Conservation (phyloP, 192 early-diverging fungal genomes). For the Gonapodya prolifera region DNA sequence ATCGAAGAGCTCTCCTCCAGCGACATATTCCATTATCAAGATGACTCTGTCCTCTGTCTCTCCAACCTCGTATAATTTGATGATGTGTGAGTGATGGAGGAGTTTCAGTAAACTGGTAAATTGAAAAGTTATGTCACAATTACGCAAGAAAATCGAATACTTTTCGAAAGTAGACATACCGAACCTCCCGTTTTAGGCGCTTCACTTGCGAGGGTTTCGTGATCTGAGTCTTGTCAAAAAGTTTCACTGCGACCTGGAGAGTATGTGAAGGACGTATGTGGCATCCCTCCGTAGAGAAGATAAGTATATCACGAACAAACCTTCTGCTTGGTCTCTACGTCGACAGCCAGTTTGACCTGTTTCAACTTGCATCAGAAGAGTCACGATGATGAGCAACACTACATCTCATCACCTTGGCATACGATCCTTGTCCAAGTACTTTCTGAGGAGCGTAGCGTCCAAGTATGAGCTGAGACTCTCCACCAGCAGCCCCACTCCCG, state of each 20-base stretch:
- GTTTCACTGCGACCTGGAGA: neutral
- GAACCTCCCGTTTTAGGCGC: neutral
- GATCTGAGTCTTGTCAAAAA: neutral
- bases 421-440: neutral
- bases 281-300: too few relatives aligned
- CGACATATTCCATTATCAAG: constrained; percentile 11
- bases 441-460: neutral
- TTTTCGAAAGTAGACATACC: neutral
- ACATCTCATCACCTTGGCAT: neutral
- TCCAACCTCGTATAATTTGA: neutral
- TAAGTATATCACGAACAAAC: too few relatives aligned
- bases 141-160: neutral
- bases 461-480: neutral
- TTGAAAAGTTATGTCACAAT: neutral
- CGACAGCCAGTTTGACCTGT: neutral
- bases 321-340: neutral
- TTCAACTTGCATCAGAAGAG: neutral
- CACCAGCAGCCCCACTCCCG: neutral
- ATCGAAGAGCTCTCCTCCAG: constrained; percentile 4
- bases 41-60: neutral
- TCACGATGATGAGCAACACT: neutral
- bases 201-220: neutral
- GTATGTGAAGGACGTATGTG: too few relatives aligned
- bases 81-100: neutral
- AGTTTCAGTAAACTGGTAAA: neutral